A percentile compares a stretch with the other conserved stretches of the same genome.
Conservation (phyloP, 306 rosid genomes). For the Cucumis melo region DNA sequence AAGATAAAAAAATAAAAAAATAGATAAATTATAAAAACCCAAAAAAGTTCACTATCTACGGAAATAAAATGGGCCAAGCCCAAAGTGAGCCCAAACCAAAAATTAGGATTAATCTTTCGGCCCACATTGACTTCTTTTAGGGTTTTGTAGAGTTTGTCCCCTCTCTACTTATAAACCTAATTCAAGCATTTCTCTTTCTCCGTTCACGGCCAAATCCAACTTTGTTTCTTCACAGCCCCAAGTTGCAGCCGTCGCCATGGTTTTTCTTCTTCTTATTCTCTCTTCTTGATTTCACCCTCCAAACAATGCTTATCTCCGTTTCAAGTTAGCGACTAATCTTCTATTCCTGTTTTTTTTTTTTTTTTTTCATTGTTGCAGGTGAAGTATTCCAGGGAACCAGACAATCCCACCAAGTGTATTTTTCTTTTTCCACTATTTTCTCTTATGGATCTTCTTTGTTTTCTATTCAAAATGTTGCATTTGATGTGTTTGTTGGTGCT, state of each 20-base stretch:
- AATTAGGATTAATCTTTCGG: not conserved
- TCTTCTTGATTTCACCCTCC: not conserved
- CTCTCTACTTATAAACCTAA: not conserved
- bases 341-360: not conserved
- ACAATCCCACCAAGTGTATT: slow-evolving; percentile 75
- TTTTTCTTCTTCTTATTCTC: not conserved
- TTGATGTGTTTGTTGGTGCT: not conserved
- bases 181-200: not conserved
- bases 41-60: too few relatives aligned
- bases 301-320: not conserved
- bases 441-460: not conserved
- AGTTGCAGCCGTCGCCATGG: slow-evolving; percentile 36
- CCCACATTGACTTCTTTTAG: not conserved
- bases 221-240: not conserved
- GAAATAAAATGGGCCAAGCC: not conserved
- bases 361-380: slow-evolving; percentile 29
- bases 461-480: not conserved
- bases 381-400: slow-evolving; percentile 92
- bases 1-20: not conserved
- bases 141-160: not conserved
- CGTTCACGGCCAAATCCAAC: not conserved
- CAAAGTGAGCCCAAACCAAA: not conserved
- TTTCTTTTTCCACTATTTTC: not conserved
- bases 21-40: not conserved
- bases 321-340: not conserved